phyloP scores from a whole-genome alignment of 2,329 filamentous ascomycete genomes.

The Byssochlamys sp. region DNA sequence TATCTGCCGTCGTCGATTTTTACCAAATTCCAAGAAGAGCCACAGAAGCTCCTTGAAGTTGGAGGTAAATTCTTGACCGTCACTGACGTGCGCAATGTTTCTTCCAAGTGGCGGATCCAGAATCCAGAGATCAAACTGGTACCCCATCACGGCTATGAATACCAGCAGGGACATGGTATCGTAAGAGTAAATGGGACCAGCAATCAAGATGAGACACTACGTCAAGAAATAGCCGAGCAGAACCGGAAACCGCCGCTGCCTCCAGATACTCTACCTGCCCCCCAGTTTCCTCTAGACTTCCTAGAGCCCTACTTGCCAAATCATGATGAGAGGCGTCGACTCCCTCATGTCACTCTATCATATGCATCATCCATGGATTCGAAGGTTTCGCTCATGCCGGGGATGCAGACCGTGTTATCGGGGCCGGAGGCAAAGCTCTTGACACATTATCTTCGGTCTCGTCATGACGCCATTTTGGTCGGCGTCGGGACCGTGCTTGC shows the following conservation, averaged over 20 bases:
- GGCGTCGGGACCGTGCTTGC: slow-evolving; percentile 75
- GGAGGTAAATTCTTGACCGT: slow-evolving; percentile 39
- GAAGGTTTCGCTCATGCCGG: slow-evolving; percentile 64
- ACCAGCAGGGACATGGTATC: slow-evolving; percentile 35
- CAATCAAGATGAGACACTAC: slow-evolving; percentile 7
- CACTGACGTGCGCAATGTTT: slow-evolving; percentile 40
- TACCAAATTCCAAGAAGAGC: slow-evolving; percentile 39
- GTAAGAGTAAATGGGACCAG: slow-evolving; percentile 19
- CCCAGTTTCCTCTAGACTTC: slow-evolving; percentile 35
- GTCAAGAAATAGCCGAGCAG: slow-evolving; percentile 6
- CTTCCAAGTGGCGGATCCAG: slow-evolving; percentile 39
- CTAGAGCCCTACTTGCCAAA: slow-evolving; percentile 45
- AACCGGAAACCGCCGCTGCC: slow-evolving; percentile 16
- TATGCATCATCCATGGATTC: slow-evolving; percentile 87
- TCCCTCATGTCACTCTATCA: slow-evolving; percentile 64
- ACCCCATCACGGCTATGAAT: slow-evolving; percentile 37
- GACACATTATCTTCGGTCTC: slow-evolving; percentile 80
- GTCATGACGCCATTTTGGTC: slow-evolving; percentile 74
- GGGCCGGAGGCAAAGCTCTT: slow-evolving; percentile 77
- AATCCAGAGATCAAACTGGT: slow-evolving; percentile 35
- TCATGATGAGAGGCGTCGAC: slow-evolving; percentile 19
- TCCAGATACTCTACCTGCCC: slow-evolving; percentile 37
- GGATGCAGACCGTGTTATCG: slow-evolving; percentile 72
- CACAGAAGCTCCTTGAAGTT: slow-evolving; percentile 33
- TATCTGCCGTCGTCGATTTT: slow-evolving; percentile 42